Evolutionary conservation across 495 filamentous ascomycete genomes (phyloP).

Genomic region (Penicillium alfredii): DNA sequence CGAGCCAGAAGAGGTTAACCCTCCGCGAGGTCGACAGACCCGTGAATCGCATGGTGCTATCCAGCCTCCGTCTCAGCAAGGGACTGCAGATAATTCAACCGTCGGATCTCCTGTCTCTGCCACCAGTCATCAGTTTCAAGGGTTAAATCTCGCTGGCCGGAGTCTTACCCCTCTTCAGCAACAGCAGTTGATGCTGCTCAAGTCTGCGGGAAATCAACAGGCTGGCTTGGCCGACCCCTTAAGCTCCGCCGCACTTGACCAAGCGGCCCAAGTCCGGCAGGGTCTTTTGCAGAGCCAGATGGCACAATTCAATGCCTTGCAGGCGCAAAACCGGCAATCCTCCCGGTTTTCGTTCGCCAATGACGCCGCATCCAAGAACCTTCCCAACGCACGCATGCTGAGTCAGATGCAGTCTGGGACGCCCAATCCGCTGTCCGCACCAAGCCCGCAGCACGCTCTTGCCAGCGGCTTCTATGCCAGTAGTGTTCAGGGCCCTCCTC

Average conservation of each 20-base stretch:
- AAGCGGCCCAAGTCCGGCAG: conserved; percentile 37
- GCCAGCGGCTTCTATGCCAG: conserved; percentile 46
- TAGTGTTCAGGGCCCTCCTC: conserved; percentile 82
- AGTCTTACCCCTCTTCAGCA: conserved; percentile 78
- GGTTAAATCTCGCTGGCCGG: conserved; percentile 55
- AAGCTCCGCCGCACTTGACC: conserved; percentile 31
- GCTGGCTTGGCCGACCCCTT: conserved; percentile 51
- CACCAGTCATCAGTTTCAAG: conserved; percentile 48
- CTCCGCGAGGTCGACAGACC: conserved; percentile 43
- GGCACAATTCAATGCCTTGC: conserved; percentile 46
- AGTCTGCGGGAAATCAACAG: conserved; percentile 51
- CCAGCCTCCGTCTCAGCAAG: conserved; percentile 69
- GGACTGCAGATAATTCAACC: conserved; percentile 40
- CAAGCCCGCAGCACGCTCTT: conserved; percentile 44
- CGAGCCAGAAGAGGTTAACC: conserved; percentile 69
- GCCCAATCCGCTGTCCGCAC: conserved; percentile 53
- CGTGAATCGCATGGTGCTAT: conserved; percentile 52
- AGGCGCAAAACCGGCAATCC: conserved; percentile 77
- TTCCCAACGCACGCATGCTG: conserved; percentile 77
- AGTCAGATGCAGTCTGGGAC: conserved; percentile 78
- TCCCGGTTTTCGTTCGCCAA: conserved; percentile 88
- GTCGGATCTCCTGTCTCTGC: conserved; percentile 44
- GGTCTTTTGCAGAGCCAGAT: conserved; percentile 56
- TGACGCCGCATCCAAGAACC: conserved; percentile 72
- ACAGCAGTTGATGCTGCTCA: conserved; percentile 62